Conservation (phyloP, 2,329 filamentous ascomycete genomes). For the Leptographium procerum region DNA sequence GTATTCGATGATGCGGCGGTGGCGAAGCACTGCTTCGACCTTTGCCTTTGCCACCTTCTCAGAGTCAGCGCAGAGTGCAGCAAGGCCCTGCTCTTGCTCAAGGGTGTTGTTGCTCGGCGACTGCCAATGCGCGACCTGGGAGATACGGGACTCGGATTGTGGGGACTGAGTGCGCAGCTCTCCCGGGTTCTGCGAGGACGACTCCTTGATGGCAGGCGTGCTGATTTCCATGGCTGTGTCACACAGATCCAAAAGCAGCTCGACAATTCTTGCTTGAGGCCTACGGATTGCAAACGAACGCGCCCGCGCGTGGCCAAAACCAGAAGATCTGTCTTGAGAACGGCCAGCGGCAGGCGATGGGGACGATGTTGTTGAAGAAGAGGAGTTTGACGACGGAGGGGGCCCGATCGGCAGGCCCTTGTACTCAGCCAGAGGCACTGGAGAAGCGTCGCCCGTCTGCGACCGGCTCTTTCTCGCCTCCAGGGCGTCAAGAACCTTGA, state of each 20-base stretch:
- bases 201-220: conserved; percentile 84
- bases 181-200: conserved; percentile 51
- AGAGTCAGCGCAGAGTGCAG: conserved; percentile 80
- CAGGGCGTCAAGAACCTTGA: conserved; percentile 85
- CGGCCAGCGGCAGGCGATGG: conserved; percentile 61
- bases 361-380: conserved; percentile 36
- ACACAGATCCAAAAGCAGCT: conserved; percentile 86
- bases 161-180: conserved; percentile 90
- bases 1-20: conserved; percentile 90
- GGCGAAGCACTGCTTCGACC: conserved; percentile 83
- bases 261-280: conserved; percentile 85
- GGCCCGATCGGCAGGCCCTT: conserved; percentile 79
- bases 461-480: conserved; percentile 65
- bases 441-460: conserved; percentile 38
- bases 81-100: conserved; percentile 86
- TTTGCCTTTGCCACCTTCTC: conserved; percentile 76
- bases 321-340: conserved; percentile 58
- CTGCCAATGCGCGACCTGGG: conserved; percentile 92
- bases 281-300: conserved; percentile 85
- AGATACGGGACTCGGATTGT: conserved; percentile 88
- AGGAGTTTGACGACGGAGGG: conserved; percentile 49
- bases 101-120: conserved; percentile 83
- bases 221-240: conserved; percentile 94
- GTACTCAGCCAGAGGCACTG: conserved; percentile 61
- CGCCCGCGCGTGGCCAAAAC: conserved; percentile 67